Base-by-base conservation (phyloP, 441 rosid genomes). In the Pelargonium cotyledonis region DNA sequence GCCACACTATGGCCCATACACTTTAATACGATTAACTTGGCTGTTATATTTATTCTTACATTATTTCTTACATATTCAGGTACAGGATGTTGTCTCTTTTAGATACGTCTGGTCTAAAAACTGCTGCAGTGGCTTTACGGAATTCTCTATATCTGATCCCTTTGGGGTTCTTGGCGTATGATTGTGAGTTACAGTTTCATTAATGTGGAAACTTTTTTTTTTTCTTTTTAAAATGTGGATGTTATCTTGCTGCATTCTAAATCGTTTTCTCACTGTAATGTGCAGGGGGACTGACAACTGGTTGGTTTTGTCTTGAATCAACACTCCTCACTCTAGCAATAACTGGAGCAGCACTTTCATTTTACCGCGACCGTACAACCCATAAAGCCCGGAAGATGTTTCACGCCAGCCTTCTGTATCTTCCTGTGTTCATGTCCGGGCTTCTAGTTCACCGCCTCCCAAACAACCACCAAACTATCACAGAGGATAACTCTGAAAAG, bases 121-220 rank as follows among this genome's bases (percentile, higher is more conserved):
- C 92, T 55, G 88, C 97, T 55, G 70, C 79, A 14, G 96, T 87
- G 65, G 96, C 97, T 40, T 75, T 91, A 43, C 85, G 97, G 82
- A 94, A 91, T 82, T 95, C 96, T 80, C 75, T 91, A 29, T 95
- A 95, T 85, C 81, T 95, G 72, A 77, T 95, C 61, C 96, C 98
- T 68, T 84, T 90, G 64, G 97, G 96, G 26, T 88, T 74, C 84
- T 77, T 89, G 18, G 96, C 97, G 58, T 90, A 85, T 80, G 91
- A 90, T 71, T 90, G 97, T 95, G 74, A 90, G 99, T 83, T 76
- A 11, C 60, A 29, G 29, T 68, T 47, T 43, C 55, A 43, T 65
- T 62, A 65, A 31, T 5, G 60, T 35, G n/a, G 40, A 29, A 26
- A 16, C n/a, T 23, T n/a, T 16, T 60, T 26, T 63, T 14, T 2